These are phyloP conservation scores for Aristolochia fimbriata DNA, from an alignment of 164 flowering plant genomes.

Conservation along the genomic window DNA sequence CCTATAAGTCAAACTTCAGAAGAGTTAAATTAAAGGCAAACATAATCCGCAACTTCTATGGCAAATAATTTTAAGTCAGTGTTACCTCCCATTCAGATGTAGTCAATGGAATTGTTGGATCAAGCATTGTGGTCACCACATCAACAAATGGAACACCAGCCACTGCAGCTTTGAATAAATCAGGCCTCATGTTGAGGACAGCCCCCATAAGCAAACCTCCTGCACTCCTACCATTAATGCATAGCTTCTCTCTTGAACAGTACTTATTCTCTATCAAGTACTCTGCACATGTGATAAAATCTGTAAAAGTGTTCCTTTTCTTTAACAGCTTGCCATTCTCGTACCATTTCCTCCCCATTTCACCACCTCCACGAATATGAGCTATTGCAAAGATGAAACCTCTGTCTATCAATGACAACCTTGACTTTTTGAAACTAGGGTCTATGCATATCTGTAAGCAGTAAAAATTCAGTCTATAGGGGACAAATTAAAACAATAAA, in stretches of 20 bases:
- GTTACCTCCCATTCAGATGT: slow-evolving; percentile 29
- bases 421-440: slow-evolving; percentile 58
- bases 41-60: too few relatives aligned
- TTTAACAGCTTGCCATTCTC: slow-evolving; percentile 85
- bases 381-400: slow-evolving; percentile 82
- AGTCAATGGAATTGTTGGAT: slow-evolving; percentile 27
- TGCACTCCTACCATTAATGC: slow-evolving; percentile 88
- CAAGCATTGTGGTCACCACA: slow-evolving; percentile 94
- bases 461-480: background rate
- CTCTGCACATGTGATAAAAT: slow-evolving; percentile 77
- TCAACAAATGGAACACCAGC: slow-evolving; percentile 95
- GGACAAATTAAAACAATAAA: too few relatives aligned
- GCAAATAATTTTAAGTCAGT: too few relatives aligned
- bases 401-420: slow-evolving; percentile 76
- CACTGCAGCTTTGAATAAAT: slow-evolving; percentile 77
- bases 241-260: slow-evolving; percentile 68
- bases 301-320: slow-evolving; percentile 86
- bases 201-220: slow-evolving; percentile 96
- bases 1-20: slow-evolving; percentile 27
- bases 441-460: slow-evolving; percentile 55
- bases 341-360: slow-evolving; percentile 98
- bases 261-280: slow-evolving; percentile 60
- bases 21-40: too few relatives aligned
- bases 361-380: slow-evolving; percentile 96
- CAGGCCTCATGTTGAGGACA: slow-evolving; percentile 90